Evolutionary conservation across 2,329 filamentous ascomycete species (phyloP).

Genomic region (Claviceps sp.): DNA sequence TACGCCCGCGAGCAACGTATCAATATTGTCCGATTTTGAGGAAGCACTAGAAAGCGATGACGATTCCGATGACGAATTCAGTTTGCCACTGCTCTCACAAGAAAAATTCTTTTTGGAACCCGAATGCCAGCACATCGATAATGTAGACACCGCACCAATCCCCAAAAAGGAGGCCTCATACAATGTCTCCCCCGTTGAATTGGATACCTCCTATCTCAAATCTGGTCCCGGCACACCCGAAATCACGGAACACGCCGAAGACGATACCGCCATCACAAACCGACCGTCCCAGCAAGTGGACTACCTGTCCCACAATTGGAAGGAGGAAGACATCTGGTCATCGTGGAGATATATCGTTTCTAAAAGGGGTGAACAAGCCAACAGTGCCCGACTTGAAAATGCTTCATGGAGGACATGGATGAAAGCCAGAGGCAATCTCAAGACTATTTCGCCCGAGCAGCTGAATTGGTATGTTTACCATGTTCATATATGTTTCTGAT

Average conservation of each 20-base stretch:
- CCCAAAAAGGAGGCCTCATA: slow-evolving; percentile 37
- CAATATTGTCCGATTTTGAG: slow-evolving; percentile 44
- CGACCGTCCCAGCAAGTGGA: slow-evolving; percentile 85
- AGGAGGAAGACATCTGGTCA: slow-evolving; percentile 92
- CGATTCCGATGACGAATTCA: slow-evolving; percentile 32
- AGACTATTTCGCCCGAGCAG: slow-evolving; percentile 79
- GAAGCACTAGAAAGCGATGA: slow-evolving; percentile 31
- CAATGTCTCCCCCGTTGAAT: slow-evolving; percentile 38
- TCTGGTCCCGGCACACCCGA: slow-evolving; percentile 46
- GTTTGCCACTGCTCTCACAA: slow-evolving; percentile 32
- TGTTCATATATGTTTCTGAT: not conserved
- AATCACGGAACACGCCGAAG: slow-evolving; percentile 50
- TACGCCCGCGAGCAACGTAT: slow-evolving; percentile 50
- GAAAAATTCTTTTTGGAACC: slow-evolving; percentile 29
- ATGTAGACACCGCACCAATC: slow-evolving; percentile 36
- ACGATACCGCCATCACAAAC: slow-evolving; percentile 62
- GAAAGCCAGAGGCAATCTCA: slow-evolving; percentile 76
- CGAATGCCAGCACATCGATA: slow-evolving; percentile 20
- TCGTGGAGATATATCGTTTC: slow-evolving; percentile 91
- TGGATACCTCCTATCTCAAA: slow-evolving; percentile 35
- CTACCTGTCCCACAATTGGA: slow-evolving; percentile 87
- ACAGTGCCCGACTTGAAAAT: slow-evolving; percentile 77
- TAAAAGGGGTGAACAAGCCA: slow-evolving; percentile 64
- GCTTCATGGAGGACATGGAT: slow-evolving; percentile 96
- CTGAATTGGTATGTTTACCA: slow-evolving; percentile 72